Evolutionary conservation across 306 rosid genomes (phyloP).

Genomic region (Astragalus membranaceus): DNA sequence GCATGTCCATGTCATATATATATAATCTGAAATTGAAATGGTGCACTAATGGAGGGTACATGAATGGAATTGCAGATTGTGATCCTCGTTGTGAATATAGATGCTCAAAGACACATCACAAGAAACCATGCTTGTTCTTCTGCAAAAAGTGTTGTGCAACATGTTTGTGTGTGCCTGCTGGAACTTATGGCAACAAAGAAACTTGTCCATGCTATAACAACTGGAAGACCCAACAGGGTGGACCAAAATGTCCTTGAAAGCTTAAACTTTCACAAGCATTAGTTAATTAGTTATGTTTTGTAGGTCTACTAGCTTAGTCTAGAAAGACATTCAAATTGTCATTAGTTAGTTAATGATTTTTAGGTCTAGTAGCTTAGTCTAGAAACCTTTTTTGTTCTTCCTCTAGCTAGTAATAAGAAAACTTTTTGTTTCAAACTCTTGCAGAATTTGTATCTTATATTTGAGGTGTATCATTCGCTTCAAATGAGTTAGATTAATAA

Average conservation of each 20-base stretch:
- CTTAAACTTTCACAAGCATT: not conserved
- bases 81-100: slow-evolving; percentile 41
- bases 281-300: not conserved
- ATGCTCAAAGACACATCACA: slow-evolving; percentile 57
- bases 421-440: too few relatives aligned
- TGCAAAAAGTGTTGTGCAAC: slow-evolving; percentile 56
- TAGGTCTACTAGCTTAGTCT: too few relatives aligned
- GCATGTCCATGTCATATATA: not conserved
- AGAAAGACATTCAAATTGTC: too few relatives aligned
- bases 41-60: not conserved
- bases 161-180: slow-evolving; percentile 66
- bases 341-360: too few relatives aligned
- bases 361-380: too few relatives aligned
- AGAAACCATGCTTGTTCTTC: slow-evolving; percentile 66
- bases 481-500: too few relatives aligned
- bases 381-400: too few relatives aligned
- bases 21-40: not conserved
- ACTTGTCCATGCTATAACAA: slow-evolving; percentile 61
- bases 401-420: too few relatives aligned
- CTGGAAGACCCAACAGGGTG: slow-evolving; percentile 69
- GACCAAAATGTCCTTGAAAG: slow-evolving; percentile 63
- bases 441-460: too few relatives aligned
- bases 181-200: slow-evolving; percentile 72
- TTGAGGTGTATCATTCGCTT: too few relatives aligned
- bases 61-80: slow-evolving; percentile 41